phyloP scores from a whole-genome alignment of 306 rosid genomes.

The Citrullus amarus region DNA sequence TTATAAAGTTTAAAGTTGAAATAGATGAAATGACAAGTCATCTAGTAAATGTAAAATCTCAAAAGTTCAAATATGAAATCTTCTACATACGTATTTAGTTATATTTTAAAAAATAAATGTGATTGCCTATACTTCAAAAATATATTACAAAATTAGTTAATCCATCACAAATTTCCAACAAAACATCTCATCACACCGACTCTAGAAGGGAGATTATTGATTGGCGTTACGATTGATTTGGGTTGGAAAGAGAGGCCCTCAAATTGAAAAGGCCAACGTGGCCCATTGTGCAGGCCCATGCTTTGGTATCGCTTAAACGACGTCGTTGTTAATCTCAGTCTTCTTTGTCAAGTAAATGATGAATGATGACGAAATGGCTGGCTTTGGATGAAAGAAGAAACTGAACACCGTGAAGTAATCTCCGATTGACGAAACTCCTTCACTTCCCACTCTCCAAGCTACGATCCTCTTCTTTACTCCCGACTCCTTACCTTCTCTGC shows the following conservation, averaged over 20 bases:
- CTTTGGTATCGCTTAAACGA: not conserved
- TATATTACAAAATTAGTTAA: too few species aligned
- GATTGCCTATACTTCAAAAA: too few species aligned
- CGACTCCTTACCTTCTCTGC: not conserved
- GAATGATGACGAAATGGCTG: not conserved
- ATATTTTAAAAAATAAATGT: too few species aligned
- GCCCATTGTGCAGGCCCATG: not conserved
- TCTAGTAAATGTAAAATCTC: too few species aligned
- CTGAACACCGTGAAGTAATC: not conserved
- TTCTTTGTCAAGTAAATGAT: not conserved
- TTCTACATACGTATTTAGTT: too few species aligned
- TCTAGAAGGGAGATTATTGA: not conserved
- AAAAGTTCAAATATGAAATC: too few species aligned
- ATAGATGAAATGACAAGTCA: too few species aligned
- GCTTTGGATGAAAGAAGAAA: not conserved
- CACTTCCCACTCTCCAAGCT: not conserved
- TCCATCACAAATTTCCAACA: too few species aligned
- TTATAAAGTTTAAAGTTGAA: too few species aligned
- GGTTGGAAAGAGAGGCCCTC: not conserved
- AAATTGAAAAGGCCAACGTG: not conserved
- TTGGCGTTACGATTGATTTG: not conserved
- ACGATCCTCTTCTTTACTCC: not conserved
- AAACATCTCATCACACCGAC: not conserved
- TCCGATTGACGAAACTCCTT: not conserved
- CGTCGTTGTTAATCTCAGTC: not conserved